Conservation (phyloP, 805 yeast genomes). For the Metschnikowia colocasiae region DNA sequence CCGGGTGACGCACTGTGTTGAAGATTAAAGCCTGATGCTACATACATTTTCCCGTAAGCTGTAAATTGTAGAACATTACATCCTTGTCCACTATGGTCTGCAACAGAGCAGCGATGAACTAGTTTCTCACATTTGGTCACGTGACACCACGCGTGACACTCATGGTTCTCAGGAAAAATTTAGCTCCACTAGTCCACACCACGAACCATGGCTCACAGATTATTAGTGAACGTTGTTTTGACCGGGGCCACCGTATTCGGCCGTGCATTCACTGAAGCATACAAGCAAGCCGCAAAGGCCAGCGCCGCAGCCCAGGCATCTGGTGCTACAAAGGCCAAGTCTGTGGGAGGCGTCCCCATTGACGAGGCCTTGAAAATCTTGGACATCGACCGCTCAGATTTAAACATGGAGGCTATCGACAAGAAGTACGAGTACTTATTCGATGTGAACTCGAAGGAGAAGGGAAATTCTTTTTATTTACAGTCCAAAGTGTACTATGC, state of each 20-base stretch:
- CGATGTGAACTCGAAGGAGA: conserved; percentile 85
- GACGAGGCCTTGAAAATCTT: conserved; percentile 91
- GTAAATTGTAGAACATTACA: neutral
- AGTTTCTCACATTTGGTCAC: neutral
- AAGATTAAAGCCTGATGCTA: conserved; percentile 54
- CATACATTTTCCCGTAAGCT: conserved; percentile 24
- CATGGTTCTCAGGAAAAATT: neutral
- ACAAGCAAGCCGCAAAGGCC: conserved; percentile 92
- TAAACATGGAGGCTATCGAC: conserved; percentile 56
- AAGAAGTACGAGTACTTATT: conserved; percentile 78
- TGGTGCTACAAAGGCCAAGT: conserved; percentile 41
- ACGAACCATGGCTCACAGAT: conserved; percentile 74
- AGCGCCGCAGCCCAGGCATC: conserved; percentile 56
- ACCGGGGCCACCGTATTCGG: conserved; percentile 97
- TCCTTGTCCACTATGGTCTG: too few relatives aligned
- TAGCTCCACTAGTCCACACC: conserved; percentile 1
- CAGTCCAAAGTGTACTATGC: conserved; percentile 94
- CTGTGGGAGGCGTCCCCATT: conserved; percentile 73
- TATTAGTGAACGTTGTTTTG: conserved; percentile 80
- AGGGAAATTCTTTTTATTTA: conserved; percentile 92
- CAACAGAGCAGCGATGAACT: too few relatives aligned
- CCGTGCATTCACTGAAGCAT: conserved; percentile 93
- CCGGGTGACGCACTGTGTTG: conserved; percentile 22
- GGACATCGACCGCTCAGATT: conserved; percentile 61
- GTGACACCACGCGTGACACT: conserved; percentile 4